Conservation (phyloP, 1,284 basidiomycete genomes). For the Rhizopogon hawkerae region DNA sequence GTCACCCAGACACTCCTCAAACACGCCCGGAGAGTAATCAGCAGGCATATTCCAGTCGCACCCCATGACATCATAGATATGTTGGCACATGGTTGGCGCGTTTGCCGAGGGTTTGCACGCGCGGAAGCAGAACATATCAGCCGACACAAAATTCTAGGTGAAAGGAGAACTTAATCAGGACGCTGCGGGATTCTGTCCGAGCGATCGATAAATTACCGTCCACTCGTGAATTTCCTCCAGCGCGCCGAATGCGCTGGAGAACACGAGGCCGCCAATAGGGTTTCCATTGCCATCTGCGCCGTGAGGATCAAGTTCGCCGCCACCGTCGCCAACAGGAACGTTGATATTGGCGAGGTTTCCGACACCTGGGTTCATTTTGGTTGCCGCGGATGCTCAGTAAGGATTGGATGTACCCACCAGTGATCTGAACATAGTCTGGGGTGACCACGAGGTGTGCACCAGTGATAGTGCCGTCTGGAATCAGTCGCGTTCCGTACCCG, state of each 20-base stretch:
- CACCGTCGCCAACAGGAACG: conserved; percentile 51
- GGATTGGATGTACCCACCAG: conserved; percentile 32
- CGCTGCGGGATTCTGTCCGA: conserved; percentile 1
- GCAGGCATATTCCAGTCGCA: conserved; percentile 61
- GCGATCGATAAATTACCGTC: conserved; percentile 38
- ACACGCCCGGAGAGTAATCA: conserved; percentile 47
- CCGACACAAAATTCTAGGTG: conserved; percentile 47
- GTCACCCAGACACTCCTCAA: conserved; percentile 53
- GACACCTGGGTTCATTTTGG: conserved; percentile 31
- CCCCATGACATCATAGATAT: conserved; percentile 59
- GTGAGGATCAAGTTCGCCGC: conserved; percentile 58
- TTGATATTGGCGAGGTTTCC: conserved; percentile 64
- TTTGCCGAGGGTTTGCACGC: conserved; percentile 56
- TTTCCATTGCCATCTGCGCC: conserved; percentile 58
- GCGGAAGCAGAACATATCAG: conserved; percentile 63
- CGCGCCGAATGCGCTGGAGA: conserved; percentile 60
- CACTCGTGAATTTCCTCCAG: conserved; percentile 56
- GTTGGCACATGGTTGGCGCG: conserved; percentile 55
- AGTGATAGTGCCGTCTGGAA: conserved; percentile 66
- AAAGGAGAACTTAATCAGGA: conserved; percentile 14
- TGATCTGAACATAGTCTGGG: conserved; percentile 63
- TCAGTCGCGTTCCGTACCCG: conserved; percentile 61
- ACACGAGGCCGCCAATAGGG: conserved; percentile 62
- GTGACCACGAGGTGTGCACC: conserved; percentile 68
- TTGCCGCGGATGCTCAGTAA: not conserved